phyloP scores from a whole-genome alignment of 768 basidiomycete species.

The Psilocybe subaeruginosa region DNA sequence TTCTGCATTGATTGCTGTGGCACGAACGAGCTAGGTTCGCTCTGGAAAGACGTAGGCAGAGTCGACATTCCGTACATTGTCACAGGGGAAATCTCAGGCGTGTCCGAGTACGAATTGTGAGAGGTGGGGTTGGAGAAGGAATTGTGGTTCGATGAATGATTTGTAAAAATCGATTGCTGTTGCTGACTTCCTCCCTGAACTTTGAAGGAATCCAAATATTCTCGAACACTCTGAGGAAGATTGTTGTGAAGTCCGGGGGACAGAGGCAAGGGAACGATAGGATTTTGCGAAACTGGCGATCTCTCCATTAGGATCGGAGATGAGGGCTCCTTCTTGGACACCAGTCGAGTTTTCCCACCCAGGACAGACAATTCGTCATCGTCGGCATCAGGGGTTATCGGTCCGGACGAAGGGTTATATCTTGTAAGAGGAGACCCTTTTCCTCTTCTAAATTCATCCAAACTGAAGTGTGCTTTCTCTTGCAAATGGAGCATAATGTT shows the following conservation, averaged over 20 bases:
- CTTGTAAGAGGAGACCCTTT: slow-evolving; percentile 48
- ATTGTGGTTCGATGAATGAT: slow-evolving; percentile 14
- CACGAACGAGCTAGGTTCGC: slow-evolving; percentile 36
- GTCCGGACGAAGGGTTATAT: slow-evolving; percentile 39
- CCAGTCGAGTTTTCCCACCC: slow-evolving; percentile 68
- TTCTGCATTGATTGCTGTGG: slow-evolving; percentile 29
- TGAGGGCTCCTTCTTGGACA: slow-evolving; percentile 60
- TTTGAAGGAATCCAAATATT: slow-evolving; percentile 68
- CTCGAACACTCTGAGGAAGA: slow-evolving; percentile 65
- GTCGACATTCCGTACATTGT: slow-evolving; percentile 50
- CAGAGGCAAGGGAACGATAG: slow-evolving; percentile 72
- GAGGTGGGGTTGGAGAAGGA: slow-evolving; percentile 11
- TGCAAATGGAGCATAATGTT: slow-evolving; percentile 66
- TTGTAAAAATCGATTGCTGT: slow-evolving; percentile 15
- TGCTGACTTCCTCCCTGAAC: slow-evolving; percentile 24
- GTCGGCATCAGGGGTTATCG: slow-evolving; percentile 46
- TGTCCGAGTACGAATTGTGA: slow-evolving; percentile 30
- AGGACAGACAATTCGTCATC: slow-evolving; percentile 66
- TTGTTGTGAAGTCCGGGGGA: slow-evolving; percentile 50
- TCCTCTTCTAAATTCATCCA: slow-evolving; percentile 67
- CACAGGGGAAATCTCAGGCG: slow-evolving; percentile 42
- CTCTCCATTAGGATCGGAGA: slow-evolving; percentile 60
- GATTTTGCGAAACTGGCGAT: slow-evolving; percentile 73
- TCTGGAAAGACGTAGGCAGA: slow-evolving; percentile 36
- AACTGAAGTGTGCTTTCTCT: slow-evolving; percentile 64